These are phyloP conservation scores for Chlorella sp. DNA, from an alignment of 139 green algal species.

Conservation along the genomic window DNA sequence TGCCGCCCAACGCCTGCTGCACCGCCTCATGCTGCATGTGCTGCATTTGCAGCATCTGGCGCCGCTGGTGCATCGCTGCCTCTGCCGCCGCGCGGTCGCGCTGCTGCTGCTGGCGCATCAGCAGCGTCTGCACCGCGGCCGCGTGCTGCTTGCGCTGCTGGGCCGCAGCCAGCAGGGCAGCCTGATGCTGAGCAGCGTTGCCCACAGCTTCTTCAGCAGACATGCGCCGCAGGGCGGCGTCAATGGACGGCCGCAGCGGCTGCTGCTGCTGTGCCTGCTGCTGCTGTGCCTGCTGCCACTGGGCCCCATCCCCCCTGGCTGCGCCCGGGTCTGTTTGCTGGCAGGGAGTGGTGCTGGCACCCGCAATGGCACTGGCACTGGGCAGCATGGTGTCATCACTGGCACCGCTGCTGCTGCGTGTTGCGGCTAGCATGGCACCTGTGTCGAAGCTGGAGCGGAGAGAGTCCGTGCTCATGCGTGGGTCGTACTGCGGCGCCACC, in stretches of 20 bases:
- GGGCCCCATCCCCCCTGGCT: background rate
- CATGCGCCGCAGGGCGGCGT: constrained; percentile 15
- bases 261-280: background rate
- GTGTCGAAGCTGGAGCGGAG: constrained; percentile 41
- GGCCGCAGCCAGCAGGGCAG: background rate
- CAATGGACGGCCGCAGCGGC: background rate
- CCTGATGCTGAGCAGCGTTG: background rate
- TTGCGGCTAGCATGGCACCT: background rate
- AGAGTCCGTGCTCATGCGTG: constrained; percentile 23
- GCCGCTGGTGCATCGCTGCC: constrained; percentile 16
- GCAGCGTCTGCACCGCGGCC: background rate
- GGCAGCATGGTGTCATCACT: background rate
- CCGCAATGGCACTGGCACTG: background rate
- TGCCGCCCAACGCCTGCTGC: background rate
- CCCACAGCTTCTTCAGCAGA: constrained; percentile 1
- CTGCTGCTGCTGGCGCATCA: background rate
- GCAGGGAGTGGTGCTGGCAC: background rate
- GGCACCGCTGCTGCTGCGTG: background rate
- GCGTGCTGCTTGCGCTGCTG: background rate
- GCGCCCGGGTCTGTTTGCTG: background rate
- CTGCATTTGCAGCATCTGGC: constrained; percentile 7
- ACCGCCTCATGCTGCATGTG: constrained; percentile 4
- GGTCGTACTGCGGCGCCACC: background rate
- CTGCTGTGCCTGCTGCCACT: background rate
- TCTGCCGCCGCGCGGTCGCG: background rate